Percentiles rank a stretch among this genome's conserved stretches.
Evolutionary conservation across 208 protist species (phyloP).

Genomic region (Crithidia expoeki): DNA sequence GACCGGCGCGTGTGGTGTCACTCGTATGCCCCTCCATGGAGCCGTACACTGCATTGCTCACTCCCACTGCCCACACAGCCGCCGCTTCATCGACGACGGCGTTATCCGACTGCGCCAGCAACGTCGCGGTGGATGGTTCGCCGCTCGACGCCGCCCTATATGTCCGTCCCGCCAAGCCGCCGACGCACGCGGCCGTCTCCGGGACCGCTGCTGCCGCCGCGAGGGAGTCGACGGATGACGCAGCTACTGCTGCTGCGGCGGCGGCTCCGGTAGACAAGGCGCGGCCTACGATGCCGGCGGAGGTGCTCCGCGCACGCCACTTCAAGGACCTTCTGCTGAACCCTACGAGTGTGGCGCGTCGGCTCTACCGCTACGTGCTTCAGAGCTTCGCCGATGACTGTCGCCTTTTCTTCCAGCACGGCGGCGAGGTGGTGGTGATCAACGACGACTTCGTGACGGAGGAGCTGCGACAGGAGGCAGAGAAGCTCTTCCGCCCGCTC

Average conservation of each 20-base stretch:
- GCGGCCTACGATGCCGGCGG: constrained; percentile 9
- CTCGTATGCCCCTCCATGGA: constrained; percentile 35
- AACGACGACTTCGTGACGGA: constrained; percentile 88
- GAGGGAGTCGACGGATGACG: not conserved
- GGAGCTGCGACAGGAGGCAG: constrained; percentile 73
- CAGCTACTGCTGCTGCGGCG: not conserved
- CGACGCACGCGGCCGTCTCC: no score
- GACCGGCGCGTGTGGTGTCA: not conserved
- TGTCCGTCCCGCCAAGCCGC: not conserved
- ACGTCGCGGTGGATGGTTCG: constrained; percentile 3
- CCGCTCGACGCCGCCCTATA: constrained; percentile 10
- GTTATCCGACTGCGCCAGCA: constrained; percentile 5
- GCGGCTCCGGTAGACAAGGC: constrained; percentile 1
- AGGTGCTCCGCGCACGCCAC: constrained; percentile 58
- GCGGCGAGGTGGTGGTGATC: constrained; percentile 84
- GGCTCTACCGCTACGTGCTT: constrained; percentile 72
- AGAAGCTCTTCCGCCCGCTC: constrained; percentile 59
- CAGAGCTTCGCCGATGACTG: constrained; percentile 62
- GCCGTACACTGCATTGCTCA: not conserved
- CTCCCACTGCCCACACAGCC: not conserved
- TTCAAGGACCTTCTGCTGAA: constrained; percentile 64
- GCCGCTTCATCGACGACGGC: not conserved
- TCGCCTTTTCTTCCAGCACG: constrained; percentile 68
- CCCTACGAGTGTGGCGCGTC: constrained; percentile 55
- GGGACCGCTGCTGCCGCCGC: not conserved